Base-by-base conservation (phyloP, 1,139 yeast species). In the Yamadazyma siamensis region DNA sequence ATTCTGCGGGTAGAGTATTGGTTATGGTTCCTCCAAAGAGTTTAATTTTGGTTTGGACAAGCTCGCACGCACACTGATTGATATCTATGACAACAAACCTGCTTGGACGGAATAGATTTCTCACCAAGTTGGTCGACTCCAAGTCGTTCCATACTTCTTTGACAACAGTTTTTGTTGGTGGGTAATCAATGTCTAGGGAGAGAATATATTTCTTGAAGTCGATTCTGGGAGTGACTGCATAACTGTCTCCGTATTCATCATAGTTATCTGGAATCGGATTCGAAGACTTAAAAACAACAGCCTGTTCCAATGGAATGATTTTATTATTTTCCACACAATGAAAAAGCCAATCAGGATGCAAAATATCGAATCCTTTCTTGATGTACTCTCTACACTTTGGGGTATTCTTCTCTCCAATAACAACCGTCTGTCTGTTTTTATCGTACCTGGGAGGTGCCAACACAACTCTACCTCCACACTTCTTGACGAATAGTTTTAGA, bases 261-360 rank as follows among this genome's bases (percentile, higher is more conserved):
- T 65, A 61, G 26, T 65, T 56, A 9, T 33, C 28, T 3, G 20
- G 15, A 8, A 31, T 32, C 8, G 16, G 13, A 15, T 32, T 39
- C 5, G 27, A 33, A 24, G 58, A 46, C 21, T 40, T 43, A 27
- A 72, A 66, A 22, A 81, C 58, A 46, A 84, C 77, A 7, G 54
- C 47, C 0, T 86, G 82, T 43, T 86, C 95, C 8, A 82, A 44
- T 1, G 70, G 71, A 1, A 86, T 54, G 2, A 79, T 33, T 2
- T 47, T 39, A 0, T 56, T 46, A 13, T 63, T 54, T 10, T 56
- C 46, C 3, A 85, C 58, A 44, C 94, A 77, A 41, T 84, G 88
- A 27, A 76, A 60, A 6, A 87, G 52, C 95, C 96, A 91, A 13
- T 56, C 54, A 1, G 94, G 89, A 32, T 58, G 67, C 6, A 87